These are phyloP conservation scores for Zygoascus biomembranicola DNA, from an alignment of 805 yeast species.

Conservation along the genomic window DNA sequence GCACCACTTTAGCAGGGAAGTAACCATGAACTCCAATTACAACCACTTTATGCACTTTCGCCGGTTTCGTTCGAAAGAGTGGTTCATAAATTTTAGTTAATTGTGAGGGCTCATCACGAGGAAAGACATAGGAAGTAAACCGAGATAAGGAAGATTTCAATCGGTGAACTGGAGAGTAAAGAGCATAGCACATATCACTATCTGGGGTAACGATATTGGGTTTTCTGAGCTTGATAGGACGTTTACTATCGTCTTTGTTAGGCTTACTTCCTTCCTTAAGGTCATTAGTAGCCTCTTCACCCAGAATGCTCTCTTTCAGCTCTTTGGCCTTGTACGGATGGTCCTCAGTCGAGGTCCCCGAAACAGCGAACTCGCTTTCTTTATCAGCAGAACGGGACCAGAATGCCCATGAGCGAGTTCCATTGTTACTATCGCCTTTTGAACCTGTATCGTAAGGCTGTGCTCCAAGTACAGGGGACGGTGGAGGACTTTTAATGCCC, in stretches of 20 bases:
- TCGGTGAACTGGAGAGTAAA: slow-evolving; percentile 16
- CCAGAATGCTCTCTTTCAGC: background rate
- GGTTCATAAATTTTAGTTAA: slow-evolving; percentile 20
- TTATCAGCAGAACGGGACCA: slow-evolving; percentile 20
- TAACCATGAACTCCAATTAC: slow-evolving; percentile 95
- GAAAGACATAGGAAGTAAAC: slow-evolving; percentile 14
- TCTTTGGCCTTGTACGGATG: slow-evolving; percentile 22
- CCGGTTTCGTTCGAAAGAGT: slow-evolving; percentile 21
- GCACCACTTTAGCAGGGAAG: slow-evolving; percentile 77
- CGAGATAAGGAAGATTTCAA: slow-evolving; percentile 13
- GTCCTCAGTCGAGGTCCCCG: slow-evolving; percentile 24
- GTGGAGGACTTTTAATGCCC: background rate
- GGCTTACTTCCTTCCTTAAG: slow-evolving; percentile 6
- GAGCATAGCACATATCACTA: slow-evolving; percentile 20
- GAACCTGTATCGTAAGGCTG: background rate
- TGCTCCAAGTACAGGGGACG: background rate
- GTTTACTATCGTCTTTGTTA: slow-evolving; percentile 6
- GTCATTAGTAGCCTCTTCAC: slow-evolving; percentile 1
- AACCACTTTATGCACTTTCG: slow-evolving; percentile 46
- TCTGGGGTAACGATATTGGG: slow-evolving; percentile 24
- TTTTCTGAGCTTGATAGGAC: slow-evolving; percentile 4
- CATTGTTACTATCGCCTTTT: background rate
- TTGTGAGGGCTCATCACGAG: slow-evolving; percentile 5
- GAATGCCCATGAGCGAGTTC: slow-evolving; percentile 27
- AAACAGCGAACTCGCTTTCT: slow-evolving; percentile 24